Evolutionary conservation across 306 rosid species (phyloP), one percentile per base, ranked within the genome.

Genomic region (Lithocarpus polystachyus): DNA sequence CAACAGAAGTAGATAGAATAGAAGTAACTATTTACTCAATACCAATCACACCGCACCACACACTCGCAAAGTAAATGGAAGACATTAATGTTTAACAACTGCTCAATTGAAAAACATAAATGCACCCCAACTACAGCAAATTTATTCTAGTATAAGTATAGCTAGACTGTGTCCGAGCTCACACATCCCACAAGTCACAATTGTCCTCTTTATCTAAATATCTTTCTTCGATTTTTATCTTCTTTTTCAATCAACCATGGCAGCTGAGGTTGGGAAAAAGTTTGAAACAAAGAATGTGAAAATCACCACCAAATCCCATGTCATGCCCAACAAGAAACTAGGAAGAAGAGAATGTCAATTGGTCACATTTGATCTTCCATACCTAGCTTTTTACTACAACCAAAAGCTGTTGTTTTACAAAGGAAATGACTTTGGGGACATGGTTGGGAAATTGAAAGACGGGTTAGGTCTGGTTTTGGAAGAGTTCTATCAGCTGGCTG

Each of bases 371-470:
- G 99, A 95, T 65, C 91, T 93, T 12, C 99, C 99, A 1, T 95
- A 95, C 68, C 64, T 95, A 13, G 99, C 99, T 14, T 95, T 95
- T 54, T 95, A 91, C 89, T 95, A 95, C 87, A 95, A 95, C 90
- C 99, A 95, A 62, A 95, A 95, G 89, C 68, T 95, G 5, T 55
- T 95, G 10, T 81, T 95, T 26, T 95, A 91, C 91, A 87, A 84
- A 45, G 98, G 92, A 1, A 81, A 31, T 0, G 89, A 86, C 67
- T 92, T 78, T 73, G 92, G 85, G 14, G 87, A 78, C 18, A 83
- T 79, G 84, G 99, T 91, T 7, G 80, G 82, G 84, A 95, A 88
- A 52, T 68, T 95, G 14, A 95, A 95, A 62, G 85, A 88, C n/a
- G 93, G 98, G 18, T 87, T 95, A 0, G 75, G 71, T 17, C 82